Conservation (phyloP, 164 flowering plant genomes). For the Echeveria elegans region DNA sequence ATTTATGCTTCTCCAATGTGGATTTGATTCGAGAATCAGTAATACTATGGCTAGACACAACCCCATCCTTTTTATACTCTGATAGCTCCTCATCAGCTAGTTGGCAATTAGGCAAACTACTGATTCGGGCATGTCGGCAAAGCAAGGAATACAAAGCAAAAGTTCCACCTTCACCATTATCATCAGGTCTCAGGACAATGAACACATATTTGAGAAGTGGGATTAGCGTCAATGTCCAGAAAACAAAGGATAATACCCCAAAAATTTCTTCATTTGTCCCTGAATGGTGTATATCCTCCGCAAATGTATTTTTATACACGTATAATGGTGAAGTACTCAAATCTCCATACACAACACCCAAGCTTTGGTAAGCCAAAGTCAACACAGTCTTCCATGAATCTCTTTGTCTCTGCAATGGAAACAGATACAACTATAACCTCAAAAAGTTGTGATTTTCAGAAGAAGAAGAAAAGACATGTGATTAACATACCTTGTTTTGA, state of each 20-base stretch:
- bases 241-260: slow-evolving; percentile 54
- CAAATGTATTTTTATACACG: slow-evolving; percentile 59
- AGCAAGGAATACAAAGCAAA: slow-evolving; percentile 63
- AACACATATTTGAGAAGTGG: slow-evolving; percentile 60
- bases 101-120: slow-evolving; percentile 56
- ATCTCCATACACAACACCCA: slow-evolving; percentile 73
- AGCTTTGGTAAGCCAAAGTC: slow-evolving; percentile 55
- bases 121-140: slow-evolving; percentile 56
- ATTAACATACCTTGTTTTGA: neutral
- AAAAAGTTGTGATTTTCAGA: slow-evolving; percentile 6
- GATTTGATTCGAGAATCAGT: slow-evolving; percentile 37
- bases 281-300: slow-evolving; percentile 57
- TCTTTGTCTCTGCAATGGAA: slow-evolving; percentile 37
- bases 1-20: slow-evolving; percentile 47
- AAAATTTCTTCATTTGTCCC: slow-evolving; percentile 60
- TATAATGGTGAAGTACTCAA: slow-evolving; percentile 56
- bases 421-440: neutral
- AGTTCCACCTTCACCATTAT: slow-evolving; percentile 79
- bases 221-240: slow-evolving; percentile 55
- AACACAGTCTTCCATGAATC: slow-evolving; percentile 56
- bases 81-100: slow-evolving; percentile 61
- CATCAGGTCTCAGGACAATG: slow-evolving; percentile 63
- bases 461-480: neutral
- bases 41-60: slow-evolving; percentile 9
- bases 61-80: slow-evolving; percentile 44